phyloP scores from a whole-genome alignment of 2,329 filamentous ascomycete species.

The Venturia carpophila region DNA sequence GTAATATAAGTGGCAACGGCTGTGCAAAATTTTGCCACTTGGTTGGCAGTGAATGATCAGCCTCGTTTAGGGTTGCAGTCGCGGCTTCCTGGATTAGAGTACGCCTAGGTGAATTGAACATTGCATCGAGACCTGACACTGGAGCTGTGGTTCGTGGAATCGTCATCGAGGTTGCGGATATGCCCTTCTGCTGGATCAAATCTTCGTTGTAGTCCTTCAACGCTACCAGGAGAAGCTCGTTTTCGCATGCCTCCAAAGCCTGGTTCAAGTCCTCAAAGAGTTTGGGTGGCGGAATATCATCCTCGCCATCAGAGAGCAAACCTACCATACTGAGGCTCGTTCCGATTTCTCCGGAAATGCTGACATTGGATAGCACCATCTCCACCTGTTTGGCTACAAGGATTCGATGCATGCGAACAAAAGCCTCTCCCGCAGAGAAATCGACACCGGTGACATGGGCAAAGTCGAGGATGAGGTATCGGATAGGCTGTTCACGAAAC shows the following conservation, averaged over 20 bases:
- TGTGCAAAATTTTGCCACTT: slow-evolving; percentile 85
- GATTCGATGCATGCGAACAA: slow-evolving; percentile 83
- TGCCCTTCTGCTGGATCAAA: slow-evolving; percentile 36
- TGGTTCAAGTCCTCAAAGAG: slow-evolving; percentile 88
- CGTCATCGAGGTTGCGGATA: slow-evolving; percentile 7
- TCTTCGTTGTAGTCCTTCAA: slow-evolving; percentile 65
- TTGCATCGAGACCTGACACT: slow-evolving; percentile 1
- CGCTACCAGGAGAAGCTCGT: slow-evolving; percentile 70
- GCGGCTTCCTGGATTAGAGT: slow-evolving; percentile 73
- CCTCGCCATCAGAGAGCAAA: slow-evolving; percentile 65
- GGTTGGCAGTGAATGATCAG: slow-evolving; percentile 47
- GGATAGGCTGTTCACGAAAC: slow-evolving; percentile 71
- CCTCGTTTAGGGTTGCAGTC: slow-evolving; percentile 61
- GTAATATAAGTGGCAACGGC: slow-evolving; percentile 81
- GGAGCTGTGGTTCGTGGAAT: slow-evolving; percentile 6
- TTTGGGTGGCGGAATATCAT: slow-evolving; percentile 40
- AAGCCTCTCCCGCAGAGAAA: slow-evolving; percentile 92
- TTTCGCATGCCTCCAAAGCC: slow-evolving; percentile 89
- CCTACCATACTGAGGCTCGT: slow-evolving; percentile 76
- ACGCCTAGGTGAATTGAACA: slow-evolving; percentile 65
- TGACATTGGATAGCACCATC: slow-evolving; percentile 75
- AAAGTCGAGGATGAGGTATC: slow-evolving; percentile 83
- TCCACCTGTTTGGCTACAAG: slow-evolving; percentile 69
- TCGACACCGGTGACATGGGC: slow-evolving; percentile 86
- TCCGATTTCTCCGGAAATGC: slow-evolving; percentile 66